A percentile compares a stretch with the other conserved stretches of the same genome.
Conservation (phyloP, 164 flowering plant genomes). For the Tinospora cordifolia region DNA sequence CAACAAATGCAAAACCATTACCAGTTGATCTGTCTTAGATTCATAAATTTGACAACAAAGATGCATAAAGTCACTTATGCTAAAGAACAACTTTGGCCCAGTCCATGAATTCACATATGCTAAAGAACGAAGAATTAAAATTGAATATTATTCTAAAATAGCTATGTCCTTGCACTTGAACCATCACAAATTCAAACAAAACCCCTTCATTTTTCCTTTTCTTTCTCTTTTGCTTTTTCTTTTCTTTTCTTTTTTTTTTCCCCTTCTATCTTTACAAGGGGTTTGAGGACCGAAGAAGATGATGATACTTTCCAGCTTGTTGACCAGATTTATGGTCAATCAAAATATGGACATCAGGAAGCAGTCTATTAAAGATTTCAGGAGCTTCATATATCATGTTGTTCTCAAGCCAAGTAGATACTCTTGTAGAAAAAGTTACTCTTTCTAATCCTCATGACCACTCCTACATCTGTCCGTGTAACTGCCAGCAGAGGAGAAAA, state of each 20-base stretch:
- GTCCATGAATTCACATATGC: too few species aligned
- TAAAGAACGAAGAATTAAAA: neutral
- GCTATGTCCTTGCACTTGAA: neutral
- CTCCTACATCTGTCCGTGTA: conserved; percentile 80
- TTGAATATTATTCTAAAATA: neutral
- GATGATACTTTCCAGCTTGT: conserved; percentile 71
- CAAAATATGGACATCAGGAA: conserved; percentile 80
- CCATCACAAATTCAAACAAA: neutral
- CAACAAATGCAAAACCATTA: too few species aligned
- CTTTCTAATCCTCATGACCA: conserved; percentile 96
- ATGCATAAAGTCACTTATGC: too few species aligned
- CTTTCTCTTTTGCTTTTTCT: too few species aligned
- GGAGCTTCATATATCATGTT: conserved; percentile 72
- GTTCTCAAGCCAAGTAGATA: conserved; percentile 63
- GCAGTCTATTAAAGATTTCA: conserved; percentile 68
- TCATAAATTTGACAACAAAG: too few species aligned
- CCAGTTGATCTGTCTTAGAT: too few species aligned
- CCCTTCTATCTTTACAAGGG: too few species aligned
- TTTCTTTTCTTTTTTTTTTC: too few species aligned
- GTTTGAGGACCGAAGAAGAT: too few species aligned
- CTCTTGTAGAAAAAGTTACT: conserved; percentile 57
- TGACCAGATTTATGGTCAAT: conserved; percentile 68
- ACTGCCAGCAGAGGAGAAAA: conserved; percentile 45
- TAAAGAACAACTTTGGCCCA: too few species aligned
- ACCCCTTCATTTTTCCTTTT: neutral